Evolutionary conservation across 176 grass and related monocot species (phyloP).

Genomic region (Leersia perrieri): DNA sequence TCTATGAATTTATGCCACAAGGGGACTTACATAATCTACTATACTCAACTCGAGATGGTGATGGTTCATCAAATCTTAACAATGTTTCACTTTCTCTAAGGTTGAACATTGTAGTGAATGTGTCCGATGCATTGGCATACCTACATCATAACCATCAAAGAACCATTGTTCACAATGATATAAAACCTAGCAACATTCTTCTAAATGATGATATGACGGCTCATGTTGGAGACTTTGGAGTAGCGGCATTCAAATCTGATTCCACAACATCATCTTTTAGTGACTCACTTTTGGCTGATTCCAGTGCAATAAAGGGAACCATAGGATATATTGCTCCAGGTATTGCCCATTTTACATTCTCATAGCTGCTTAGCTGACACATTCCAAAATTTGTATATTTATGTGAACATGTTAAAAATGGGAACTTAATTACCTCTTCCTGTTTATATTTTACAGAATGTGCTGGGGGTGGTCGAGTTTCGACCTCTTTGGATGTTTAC

Average conservation of each 20-base stretch:
- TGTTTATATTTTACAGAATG: neutral
- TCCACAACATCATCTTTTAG: neutral
- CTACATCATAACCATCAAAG: constrained; percentile 3
- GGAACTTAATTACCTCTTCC: neutral
- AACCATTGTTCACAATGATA: constrained; percentile 23
- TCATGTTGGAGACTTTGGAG: constrained; percentile 30
- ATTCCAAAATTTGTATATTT: too few species aligned
- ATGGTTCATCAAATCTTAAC: neutral
- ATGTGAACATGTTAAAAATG: too few species aligned
- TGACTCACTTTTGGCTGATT: neutral
- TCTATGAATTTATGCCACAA: constrained; percentile 25
- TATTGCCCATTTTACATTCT: too few species aligned
- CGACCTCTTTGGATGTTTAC: neutral
- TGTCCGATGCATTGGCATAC: constrained; percentile 18
- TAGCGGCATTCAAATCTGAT: constrained; percentile 5
- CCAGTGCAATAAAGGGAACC: too few species aligned
- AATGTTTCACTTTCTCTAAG: constrained; percentile 2
- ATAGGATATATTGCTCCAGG: constrained; percentile 37
- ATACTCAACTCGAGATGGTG: neutral
- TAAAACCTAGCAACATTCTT: constrained; percentile 36
- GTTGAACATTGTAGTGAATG: constrained; percentile 18
- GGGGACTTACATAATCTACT: constrained; percentile 14
- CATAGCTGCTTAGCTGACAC: too few species aligned
- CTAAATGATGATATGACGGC: neutral
- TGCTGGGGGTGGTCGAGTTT: neutral